Evolutionary conservation across 2,329 filamentous ascomycete species (phyloP).

Genomic region (Zarea fungicola): DNA sequence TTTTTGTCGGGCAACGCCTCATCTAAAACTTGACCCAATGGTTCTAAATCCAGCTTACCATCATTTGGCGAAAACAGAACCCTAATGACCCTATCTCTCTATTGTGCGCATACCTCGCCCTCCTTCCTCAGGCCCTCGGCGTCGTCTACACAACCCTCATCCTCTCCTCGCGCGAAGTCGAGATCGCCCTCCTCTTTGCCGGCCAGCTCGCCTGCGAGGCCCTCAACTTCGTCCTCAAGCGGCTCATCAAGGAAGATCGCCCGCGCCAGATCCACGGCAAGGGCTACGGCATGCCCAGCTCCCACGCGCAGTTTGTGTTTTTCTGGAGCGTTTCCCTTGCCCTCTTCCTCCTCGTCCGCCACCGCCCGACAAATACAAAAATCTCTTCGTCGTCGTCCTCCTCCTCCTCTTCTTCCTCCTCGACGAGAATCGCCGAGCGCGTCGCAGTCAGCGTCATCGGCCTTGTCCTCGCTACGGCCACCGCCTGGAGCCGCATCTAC

Average conservation of each 20-base stretch:
- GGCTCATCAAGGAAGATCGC: constrained; percentile 86
- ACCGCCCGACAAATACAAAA: constrained; percentile 44
- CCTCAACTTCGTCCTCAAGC: constrained; percentile 84
- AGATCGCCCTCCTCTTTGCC: constrained; percentile 82
- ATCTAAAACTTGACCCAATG: no score
- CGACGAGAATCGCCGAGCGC: constrained; percentile 45
- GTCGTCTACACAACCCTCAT: constrained; percentile 86
- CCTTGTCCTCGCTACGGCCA: constrained; percentile 56
- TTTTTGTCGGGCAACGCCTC: no score
- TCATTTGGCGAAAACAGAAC: constrained; percentile 53
- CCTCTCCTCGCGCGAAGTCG: constrained; percentile 85
- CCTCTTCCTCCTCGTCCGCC: constrained; percentile 79
- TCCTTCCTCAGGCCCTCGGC: constrained; percentile 86
- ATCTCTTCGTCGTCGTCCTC: not conserved
- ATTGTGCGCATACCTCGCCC: constrained; percentile 86
- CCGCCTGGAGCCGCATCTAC: constrained; percentile 82
- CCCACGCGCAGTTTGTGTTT: constrained; percentile 89
- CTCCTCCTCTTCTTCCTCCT: not conserved
- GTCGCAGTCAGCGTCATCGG: constrained; percentile 48
- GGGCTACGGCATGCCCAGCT: constrained; percentile 94
- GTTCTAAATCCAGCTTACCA: no score
- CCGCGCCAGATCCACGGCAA: constrained; percentile 81
- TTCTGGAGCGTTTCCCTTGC: constrained; percentile 84
- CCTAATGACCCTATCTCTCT: constrained; percentile 80
- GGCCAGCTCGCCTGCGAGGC: constrained; percentile 91